Percentiles rank a stretch among this genome's conserved stretches.
phyloP scores from a whole-genome alignment of 2,329 filamentous ascomycete genomes.

The Pyrenophora tritici-repentis region DNA sequence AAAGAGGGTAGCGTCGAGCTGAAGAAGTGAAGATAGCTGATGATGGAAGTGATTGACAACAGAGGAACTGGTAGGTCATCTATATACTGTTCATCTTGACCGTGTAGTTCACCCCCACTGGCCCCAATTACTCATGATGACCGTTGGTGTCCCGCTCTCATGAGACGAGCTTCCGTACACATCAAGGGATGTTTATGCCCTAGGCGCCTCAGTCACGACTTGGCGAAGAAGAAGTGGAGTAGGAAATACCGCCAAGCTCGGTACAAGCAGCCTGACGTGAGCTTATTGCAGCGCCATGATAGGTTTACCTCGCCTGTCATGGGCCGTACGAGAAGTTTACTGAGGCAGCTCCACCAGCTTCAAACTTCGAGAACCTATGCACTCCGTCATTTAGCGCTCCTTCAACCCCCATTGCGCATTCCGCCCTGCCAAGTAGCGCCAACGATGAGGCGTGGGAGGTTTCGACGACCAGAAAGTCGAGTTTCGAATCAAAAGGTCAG shows the following conservation, averaged over 20 bases:
- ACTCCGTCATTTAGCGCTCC: conserved; percentile 5
- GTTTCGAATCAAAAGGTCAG: conserved; percentile 30
- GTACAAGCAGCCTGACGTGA: conserved; percentile 9
- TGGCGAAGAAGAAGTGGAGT: conserved; percentile 10
- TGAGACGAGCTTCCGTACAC: conserved; percentile 27
- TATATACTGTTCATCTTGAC: conserved; percentile 22
- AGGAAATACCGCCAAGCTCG: conserved; percentile 9
- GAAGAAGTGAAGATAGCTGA: conserved; percentile 10
- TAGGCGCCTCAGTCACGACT: conserved; percentile 17
- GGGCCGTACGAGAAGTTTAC: conserved; percentile 11
- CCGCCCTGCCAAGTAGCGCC: conserved; percentile 6
- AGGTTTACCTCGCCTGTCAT: conserved; percentile 17
- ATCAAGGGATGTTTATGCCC: conserved; percentile 15
- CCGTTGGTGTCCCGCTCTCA: conserved; percentile 28
- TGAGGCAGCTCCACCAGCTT: conserved; percentile 27
- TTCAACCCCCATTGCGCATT: conserved; percentile 1
- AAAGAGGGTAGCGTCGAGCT: conserved; percentile 23
- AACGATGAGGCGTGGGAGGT: conserved; percentile 23
- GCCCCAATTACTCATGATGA: conserved; percentile 8
- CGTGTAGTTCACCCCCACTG: background rate
- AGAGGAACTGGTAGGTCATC: background rate
- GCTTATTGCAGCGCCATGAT: conserved; percentile 3
- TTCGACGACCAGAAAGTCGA: conserved; percentile 23
- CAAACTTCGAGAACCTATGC: conserved; percentile 20
- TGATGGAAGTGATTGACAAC: conserved; percentile 4